Percentiles rank a stretch among this genome's conserved stretches.
These are phyloP conservation scores for Discostella stelligera DNA, from an alignment of 352 stramenopile species.

Conservation along the genomic window DNA sequence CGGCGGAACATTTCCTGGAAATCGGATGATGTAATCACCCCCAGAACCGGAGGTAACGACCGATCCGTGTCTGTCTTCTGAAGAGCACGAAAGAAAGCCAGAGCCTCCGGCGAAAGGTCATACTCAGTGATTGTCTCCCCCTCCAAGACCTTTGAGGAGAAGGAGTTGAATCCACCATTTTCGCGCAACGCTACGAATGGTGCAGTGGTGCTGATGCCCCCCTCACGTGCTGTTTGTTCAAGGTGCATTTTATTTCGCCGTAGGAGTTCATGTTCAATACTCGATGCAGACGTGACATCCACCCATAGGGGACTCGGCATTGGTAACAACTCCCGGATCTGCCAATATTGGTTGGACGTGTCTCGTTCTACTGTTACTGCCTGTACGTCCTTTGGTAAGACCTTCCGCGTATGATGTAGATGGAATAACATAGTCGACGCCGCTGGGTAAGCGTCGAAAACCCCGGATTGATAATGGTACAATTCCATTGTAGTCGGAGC, in stretches of 20 bases:
- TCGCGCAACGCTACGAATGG: too few species aligned
- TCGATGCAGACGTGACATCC: neutral
- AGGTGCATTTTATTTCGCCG: neutral
- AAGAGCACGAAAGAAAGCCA: neutral
- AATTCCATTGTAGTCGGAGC: conserved; percentile 9
- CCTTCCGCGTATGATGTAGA: conserved; percentile 25
- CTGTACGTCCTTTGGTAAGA: conserved; percentile 10
- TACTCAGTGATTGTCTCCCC: neutral
- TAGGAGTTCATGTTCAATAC: neutral
- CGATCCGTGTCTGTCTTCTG: neutral
- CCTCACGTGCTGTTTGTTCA: neutral
- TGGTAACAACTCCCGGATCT: too few species aligned
- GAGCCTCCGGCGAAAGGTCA: neutral
- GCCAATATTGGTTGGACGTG: too few species aligned
- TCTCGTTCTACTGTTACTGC: neutral
- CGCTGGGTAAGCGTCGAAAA: conserved; percentile 23
- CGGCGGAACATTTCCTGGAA: neutral
- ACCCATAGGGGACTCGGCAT: neutral
- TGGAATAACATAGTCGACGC: neutral
- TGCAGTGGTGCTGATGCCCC: neutral
- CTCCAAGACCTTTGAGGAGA: neutral
- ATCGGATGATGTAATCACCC: neutral
- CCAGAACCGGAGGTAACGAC: neutral
- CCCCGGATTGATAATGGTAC: conserved; percentile 15
- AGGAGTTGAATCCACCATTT: neutral